Base-by-base conservation (phyloP, 495 filamentous ascomycete species). In the Neurospora sp. region DNA sequence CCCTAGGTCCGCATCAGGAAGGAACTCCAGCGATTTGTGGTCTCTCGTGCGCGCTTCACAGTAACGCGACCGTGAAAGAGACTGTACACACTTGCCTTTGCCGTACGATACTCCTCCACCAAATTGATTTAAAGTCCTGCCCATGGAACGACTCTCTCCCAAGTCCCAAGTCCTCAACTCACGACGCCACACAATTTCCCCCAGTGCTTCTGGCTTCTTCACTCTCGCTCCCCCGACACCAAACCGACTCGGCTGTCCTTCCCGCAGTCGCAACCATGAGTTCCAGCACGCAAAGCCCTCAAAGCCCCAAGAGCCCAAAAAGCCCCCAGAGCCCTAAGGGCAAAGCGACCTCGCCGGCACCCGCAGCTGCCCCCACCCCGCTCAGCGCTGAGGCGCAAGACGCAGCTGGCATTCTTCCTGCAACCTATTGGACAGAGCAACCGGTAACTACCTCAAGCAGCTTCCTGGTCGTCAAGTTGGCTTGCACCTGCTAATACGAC, bases 341-440 rank as follows among this genome's bases (percentile, higher is more conserved):
- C 54, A 4, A 62, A 18, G 54, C 54, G 14, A 18, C 54, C 12
- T 62, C 54, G 14, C 54, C 46, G n/a, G 46, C 46, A 54, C 54
- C 54, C 54, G 54, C 23, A 62, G 6, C 14, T 62, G 23, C 46
- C 46, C 11, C 46, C 18, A 0, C 27, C 2, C 54, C 54, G 54
- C 54, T 62, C 12, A 62, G 2, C 12, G 27, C 54, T 16, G 27
- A 35, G 23, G 54, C 54, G 3, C 54, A 62, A 35, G 2, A 35
- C 14, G 54, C 54, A 62, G 54, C 54, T 66, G 71, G 46, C 16
- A 72, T 72, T 69, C 71, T 72, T 38, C 71, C 71, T 31, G 31
- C 71, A 31, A 16, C 66, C 20, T 20, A 72, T 18, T 72, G 71
- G 71, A 62, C 54, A 1, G 54, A 62, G 6, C 54, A 62, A 62